Percentiles rank a stretch among this genome's conserved stretches.
These are phyloP conservation scores for Leishmania mexicana DNA, from an alignment of 208 protist species.

Conservation along the genomic window DNA sequence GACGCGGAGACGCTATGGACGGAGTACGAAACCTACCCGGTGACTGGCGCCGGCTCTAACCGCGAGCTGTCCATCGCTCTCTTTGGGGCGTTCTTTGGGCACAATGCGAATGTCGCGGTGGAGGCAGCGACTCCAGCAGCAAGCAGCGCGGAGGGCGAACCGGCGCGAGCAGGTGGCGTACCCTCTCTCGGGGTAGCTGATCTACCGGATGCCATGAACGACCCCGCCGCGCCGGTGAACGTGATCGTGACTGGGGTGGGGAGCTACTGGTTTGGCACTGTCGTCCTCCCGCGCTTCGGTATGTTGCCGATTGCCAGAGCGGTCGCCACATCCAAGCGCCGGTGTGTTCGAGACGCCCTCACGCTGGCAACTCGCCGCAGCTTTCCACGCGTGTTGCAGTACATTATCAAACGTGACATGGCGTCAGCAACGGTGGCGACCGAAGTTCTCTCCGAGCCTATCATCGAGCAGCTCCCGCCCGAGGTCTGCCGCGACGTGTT, in stretches of 20 bases:
- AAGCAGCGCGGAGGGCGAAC: background rate
- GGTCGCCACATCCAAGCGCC: conserved; percentile 58
- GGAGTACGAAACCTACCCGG: conserved; percentile 78
- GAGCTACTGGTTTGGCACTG: conserved; percentile 80
- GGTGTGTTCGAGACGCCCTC: conserved; percentile 56
- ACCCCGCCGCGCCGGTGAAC: conserved; percentile 31
- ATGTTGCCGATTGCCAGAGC: conserved; percentile 70
- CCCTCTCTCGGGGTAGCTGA: background rate
- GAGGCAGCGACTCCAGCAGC: background rate
- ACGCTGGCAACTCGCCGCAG: conserved; percentile 68
- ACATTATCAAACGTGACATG: conserved; percentile 56
- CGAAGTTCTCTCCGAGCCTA: conserved; percentile 55
- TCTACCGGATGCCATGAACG: background rate
- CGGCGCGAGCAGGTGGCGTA: background rate
- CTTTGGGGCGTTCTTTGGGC: conserved; percentile 75
- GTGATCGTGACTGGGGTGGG: conserved; percentile 54
- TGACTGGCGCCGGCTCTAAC: conserved; percentile 33
- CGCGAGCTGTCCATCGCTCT: conserved; percentile 65
- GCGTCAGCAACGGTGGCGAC: conserved; percentile 47
- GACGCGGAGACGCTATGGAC: conserved; percentile 80
- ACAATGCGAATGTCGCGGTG: background rate
- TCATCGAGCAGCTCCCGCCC: conserved; percentile 68
- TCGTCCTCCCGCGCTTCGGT: conserved; percentile 55
- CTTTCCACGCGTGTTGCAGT: conserved; percentile 70
- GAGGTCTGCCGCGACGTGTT: conserved; percentile 45